A percentile compares a stretch with the other conserved stretches of the same genome.
phyloP scores from a whole-genome alignment of 1,139 yeast species.

The Pichia sp. region DNA sequence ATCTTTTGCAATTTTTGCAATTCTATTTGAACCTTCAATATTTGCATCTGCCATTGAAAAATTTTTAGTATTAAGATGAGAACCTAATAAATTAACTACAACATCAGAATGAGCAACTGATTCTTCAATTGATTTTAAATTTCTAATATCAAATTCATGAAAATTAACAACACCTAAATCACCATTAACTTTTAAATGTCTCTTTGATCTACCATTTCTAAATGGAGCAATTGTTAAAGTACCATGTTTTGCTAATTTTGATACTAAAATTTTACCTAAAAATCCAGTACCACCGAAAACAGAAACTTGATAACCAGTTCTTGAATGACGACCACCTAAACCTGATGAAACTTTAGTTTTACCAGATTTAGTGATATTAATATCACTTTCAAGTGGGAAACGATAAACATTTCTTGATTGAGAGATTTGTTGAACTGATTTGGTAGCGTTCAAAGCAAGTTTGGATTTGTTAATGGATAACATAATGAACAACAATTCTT shows the following conservation, averaged over 20 bases:
- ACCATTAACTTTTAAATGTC: conserved; percentile 78
- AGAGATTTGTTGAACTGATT: conserved; percentile 10
- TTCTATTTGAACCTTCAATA: conserved; percentile 71
- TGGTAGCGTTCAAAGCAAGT: conserved; percentile 12
- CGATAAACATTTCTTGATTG: conserved; percentile 23
- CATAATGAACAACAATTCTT: no score
- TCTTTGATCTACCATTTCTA: conserved; percentile 73
- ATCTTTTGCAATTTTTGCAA: conserved; percentile 67
- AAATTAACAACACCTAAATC: conserved; percentile 85
- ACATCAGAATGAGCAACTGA: conserved; percentile 78
- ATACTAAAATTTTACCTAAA: conserved; percentile 65
- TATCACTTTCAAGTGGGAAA: conserved; percentile 45
- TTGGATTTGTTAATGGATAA: conserved; percentile 12
- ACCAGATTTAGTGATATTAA: conserved; percentile 72
- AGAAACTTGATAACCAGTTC: conserved; percentile 89
- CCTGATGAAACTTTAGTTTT: conserved; percentile 68
- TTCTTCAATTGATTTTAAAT: conserved; percentile 69
- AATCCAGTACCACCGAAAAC: conserved; percentile 83
- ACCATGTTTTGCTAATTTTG: conserved; percentile 78
- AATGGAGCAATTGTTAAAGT: conserved; percentile 71
- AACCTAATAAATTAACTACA: conserved; percentile 75
- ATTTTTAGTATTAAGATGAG: conserved; percentile 73
- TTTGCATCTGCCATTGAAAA: conserved; percentile 79
- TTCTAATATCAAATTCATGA: conserved; percentile 79
- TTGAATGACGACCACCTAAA: conserved; percentile 76